These are phyloP conservation scores for Filosporella fistucella DNA, from an alignment of 495 filamentous ascomycete species.

Conservation along the genomic window DNA sequence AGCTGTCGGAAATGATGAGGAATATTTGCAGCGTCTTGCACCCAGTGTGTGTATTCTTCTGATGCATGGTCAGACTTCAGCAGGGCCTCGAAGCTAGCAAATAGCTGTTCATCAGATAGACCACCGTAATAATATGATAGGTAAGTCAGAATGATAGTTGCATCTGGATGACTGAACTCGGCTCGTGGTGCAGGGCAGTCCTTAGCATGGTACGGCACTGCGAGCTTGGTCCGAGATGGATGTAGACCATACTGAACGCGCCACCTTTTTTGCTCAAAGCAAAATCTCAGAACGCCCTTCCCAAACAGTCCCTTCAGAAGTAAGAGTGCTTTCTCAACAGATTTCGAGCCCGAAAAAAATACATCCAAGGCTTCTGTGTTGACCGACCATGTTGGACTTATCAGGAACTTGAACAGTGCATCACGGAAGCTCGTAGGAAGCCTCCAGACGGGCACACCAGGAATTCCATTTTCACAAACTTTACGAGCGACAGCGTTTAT, in stretches of 20 bases:
- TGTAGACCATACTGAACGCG: constrained; percentile 63
- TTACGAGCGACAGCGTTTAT: constrained; percentile 5
- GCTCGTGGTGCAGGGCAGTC: constrained; percentile 57
- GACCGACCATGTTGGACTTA: constrained; percentile 23
- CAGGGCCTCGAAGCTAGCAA: constrained; percentile 42
- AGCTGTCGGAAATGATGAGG: constrained; percentile 38
- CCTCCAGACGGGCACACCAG: constrained; percentile 35
- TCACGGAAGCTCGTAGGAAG: constrained; percentile 30
- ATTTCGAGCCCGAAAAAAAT: constrained; percentile 10
- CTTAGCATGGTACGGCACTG: constrained; percentile 71
- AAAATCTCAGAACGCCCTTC: constrained; percentile 47
- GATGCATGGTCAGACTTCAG: constrained; percentile 49
- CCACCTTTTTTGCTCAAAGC: constrained; percentile 57
- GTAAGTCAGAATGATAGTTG: constrained; percentile 61
- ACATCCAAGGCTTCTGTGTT: constrained; percentile 34
- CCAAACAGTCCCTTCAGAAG: constrained; percentile 60
- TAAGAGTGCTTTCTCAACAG: constrained; percentile 37
- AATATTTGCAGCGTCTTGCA: constrained; percentile 31
- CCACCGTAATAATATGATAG: constrained; percentile 68
- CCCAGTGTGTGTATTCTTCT: constrained; percentile 52
- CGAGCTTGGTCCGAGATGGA: constrained; percentile 45
- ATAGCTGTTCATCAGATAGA: constrained; percentile 48
- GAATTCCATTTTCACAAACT: constrained; percentile 35
- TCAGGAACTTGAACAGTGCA: constrained; percentile 41
- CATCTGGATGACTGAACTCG: constrained; percentile 74